phyloP scores from a whole-genome alignment of 371 early-diverging fungal genomes.

The Encephalitozoon intestinalis region DNA sequence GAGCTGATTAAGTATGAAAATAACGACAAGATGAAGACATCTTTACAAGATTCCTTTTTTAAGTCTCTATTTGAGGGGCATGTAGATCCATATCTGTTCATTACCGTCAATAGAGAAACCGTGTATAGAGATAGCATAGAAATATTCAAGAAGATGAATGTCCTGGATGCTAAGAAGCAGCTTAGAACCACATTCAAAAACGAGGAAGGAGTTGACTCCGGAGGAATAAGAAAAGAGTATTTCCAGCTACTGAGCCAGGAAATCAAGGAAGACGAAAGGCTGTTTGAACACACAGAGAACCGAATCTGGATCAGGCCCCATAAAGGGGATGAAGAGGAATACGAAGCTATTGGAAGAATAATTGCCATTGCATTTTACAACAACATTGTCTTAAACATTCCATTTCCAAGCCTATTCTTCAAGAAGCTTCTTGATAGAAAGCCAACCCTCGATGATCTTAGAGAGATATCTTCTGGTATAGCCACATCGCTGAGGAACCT shows the following conservation, averaged over 20 bases:
- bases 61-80: slow-evolving; percentile 60
- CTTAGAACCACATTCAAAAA: slow-evolving; percentile 62
- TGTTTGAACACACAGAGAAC: slow-evolving; percentile 64
- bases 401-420: slow-evolving; percentile 64
- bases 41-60: slow-evolving; percentile 61
- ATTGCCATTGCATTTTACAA: slow-evolving; percentile 71
- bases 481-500: slow-evolving; percentile 60
- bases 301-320: slow-evolving; percentile 63
- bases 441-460: slow-evolving; percentile 66
- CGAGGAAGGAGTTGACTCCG: slow-evolving; percentile 72
- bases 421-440: slow-evolving; percentile 71
- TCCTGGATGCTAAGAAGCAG: slow-evolving; percentile 56
- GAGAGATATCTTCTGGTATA: slow-evolving; percentile 63
- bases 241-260: slow-evolving; percentile 65
- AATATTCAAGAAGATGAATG: slow-evolving; percentile 39
- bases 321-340: slow-evolving; percentile 61
- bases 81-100: slow-evolving; percentile 56
- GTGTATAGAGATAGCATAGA: slow-evolving; percentile 54
- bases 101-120: slow-evolving; percentile 50
- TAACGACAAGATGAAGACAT: slow-evolving; percentile 55
- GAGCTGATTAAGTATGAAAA: slow-evolving; percentile 59
- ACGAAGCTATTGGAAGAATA: slow-evolving; percentile 64
- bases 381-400: slow-evolving; percentile 64
- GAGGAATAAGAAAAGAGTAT: slow-evolving; percentile 68
- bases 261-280: slow-evolving; percentile 44